Percentiles rank a stretch among this genome's conserved stretches.
phyloP scores from a whole-genome alignment of 192 early-diverging fungal genomes.

The Backusella parvicylindrica region DNA sequence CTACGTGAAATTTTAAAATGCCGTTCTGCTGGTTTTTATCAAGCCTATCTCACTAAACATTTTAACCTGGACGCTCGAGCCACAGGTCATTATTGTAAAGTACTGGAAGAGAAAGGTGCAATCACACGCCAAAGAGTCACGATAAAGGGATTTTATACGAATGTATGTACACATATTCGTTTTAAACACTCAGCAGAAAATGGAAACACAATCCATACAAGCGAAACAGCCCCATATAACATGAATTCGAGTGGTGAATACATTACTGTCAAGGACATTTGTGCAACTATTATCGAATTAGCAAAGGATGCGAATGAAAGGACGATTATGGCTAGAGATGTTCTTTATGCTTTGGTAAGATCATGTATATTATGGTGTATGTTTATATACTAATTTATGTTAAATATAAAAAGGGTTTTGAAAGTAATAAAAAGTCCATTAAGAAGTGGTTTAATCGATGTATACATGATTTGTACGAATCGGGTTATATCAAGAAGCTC shows the following conservation, averaged over 20 bases:
- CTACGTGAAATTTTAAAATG: constrained; percentile 11
- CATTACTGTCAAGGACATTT: not conserved
- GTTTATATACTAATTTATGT: not conserved
- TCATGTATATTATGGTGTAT: not conserved
- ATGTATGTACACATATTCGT: constrained; percentile 15
- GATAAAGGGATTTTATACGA: not conserved
- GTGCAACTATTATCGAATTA: not conserved
- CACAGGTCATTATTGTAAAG: constrained; percentile 22
- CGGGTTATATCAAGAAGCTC: not conserved
- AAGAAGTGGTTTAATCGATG: not conserved
- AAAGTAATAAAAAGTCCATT: not conserved
- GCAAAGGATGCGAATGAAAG: constrained; percentile 9
- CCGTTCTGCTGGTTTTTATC: not conserved
- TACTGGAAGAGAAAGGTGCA: constrained; percentile 18
- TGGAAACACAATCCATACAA: not conserved
- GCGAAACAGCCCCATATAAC: not conserved
- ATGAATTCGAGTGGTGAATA: constrained; percentile 12
- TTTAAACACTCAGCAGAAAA: not conserved
- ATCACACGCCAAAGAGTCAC: constrained; percentile 9
- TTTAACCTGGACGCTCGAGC: constrained; percentile 10
- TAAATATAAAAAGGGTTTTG: not conserved
- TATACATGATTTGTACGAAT: not conserved
- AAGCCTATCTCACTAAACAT: constrained; percentile 13
- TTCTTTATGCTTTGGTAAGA: constrained; percentile 4
- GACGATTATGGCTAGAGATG: constrained; percentile 8